These are phyloP conservation scores for Phytophthora fragariae DNA, from an alignment of 352 stramenopile genomes.

Conservation along the genomic window DNA sequence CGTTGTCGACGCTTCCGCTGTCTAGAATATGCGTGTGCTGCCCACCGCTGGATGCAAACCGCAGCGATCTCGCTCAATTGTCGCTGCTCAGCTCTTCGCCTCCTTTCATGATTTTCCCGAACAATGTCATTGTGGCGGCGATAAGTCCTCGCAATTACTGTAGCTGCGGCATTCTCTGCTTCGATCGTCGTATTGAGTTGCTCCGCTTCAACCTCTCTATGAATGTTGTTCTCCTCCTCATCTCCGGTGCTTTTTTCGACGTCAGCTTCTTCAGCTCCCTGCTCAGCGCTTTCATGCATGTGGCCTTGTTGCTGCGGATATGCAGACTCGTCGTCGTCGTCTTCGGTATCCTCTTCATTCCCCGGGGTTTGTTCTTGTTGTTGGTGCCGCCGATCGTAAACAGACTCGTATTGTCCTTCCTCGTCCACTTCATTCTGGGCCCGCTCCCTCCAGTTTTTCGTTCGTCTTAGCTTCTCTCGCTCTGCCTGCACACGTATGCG, in stretches of 20 bases:
- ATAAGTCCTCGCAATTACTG: slow-evolving; percentile 44
- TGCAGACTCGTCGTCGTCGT: slow-evolving; percentile 37
- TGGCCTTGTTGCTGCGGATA: slow-evolving; percentile 43
- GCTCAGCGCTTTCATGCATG: slow-evolving; percentile 27
- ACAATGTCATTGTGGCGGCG: slow-evolving; percentile 15
- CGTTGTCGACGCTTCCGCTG: slow-evolving; percentile 16
- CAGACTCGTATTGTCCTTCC: slow-evolving; percentile 6
- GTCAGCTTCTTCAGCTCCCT: slow-evolving; percentile 25
- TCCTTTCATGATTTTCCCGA: slow-evolving; percentile 7
- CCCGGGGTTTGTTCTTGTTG: slow-evolving; percentile 4
- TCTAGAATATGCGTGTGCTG: slow-evolving; percentile 42
- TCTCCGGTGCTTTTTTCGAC: not conserved
- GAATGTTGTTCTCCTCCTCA: slow-evolving; percentile 9
- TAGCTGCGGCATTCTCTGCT: slow-evolving; percentile 34
- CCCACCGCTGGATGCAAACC: slow-evolving; percentile 55
- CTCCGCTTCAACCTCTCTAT: not conserved
- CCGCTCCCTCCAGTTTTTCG: slow-evolving; percentile 26
- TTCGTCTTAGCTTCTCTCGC: slow-evolving; percentile 20
- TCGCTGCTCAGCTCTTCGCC: slow-evolving; percentile 14
- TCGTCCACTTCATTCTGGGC: slow-evolving; percentile 19
- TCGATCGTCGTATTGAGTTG: not conserved
- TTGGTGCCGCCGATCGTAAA: not conserved
- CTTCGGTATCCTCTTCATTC: slow-evolving; percentile 31
- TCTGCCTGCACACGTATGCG: slow-evolving; percentile 24
- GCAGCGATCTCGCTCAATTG: slow-evolving; percentile 19